phyloP scores from a whole-genome alignment of 2,329 filamentous ascomycete genomes.

The Verruconis gallopava region DNA sequence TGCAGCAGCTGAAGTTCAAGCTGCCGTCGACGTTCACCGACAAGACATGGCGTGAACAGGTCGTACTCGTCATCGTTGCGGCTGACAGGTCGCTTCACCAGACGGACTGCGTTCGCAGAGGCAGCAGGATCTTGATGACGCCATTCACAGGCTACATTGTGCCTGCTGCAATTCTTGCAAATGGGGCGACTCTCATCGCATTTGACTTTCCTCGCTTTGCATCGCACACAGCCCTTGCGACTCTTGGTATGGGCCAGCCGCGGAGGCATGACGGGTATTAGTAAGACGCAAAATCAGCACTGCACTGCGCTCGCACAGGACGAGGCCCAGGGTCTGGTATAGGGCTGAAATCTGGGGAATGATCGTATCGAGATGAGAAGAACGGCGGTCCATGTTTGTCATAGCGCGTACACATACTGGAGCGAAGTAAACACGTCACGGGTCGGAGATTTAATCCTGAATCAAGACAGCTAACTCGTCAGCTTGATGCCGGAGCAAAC shows the following conservation, averaged over 20 bases:
- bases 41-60: not conserved
- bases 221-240: not conserved
- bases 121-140: not conserved
- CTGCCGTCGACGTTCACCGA: not conserved
- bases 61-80: not conserved
- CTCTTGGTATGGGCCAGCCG: not conserved
- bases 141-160: not conserved
- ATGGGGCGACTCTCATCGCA: not conserved
- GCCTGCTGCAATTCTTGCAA: conserved; percentile 1
- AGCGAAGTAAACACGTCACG: too few species aligned
- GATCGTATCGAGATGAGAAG: too few species aligned
- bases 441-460: too few species aligned
- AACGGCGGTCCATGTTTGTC: too few species aligned
- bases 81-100: not conserved
- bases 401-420: too few species aligned
- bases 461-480: too few species aligned
- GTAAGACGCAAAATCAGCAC: too few species aligned
- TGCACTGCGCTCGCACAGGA: too few species aligned
- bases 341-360: too few species aligned
- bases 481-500: too few species aligned
- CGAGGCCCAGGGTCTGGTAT: too few species aligned
- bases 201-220: conserved; percentile 4
- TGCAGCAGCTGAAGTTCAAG: not conserved
- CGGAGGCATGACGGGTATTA: not conserved
- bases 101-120: too few species aligned